Conservation (phyloP, 768 basidiomycete species). For the Astraeus odoratus region DNA sequence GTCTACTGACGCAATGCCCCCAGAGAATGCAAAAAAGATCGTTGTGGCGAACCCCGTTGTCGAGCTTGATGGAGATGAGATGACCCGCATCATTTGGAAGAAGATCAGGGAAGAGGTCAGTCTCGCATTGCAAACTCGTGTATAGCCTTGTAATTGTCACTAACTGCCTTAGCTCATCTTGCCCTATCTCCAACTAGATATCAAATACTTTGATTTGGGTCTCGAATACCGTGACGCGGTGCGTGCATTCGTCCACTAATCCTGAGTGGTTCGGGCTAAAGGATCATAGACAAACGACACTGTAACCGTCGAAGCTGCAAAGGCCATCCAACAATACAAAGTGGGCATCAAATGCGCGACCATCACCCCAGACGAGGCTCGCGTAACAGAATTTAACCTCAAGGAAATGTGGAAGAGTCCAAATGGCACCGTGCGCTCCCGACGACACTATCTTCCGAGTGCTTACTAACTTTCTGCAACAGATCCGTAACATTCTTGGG, state of each 20-base stretch:
- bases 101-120: conserved; percentile 90
- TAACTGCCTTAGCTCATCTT: conserved; percentile 75
- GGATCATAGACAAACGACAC: conserved; percentile 96
- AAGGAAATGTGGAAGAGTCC: conserved; percentile 99
- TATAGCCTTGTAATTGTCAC: neutral
- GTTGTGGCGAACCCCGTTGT: conserved; percentile 84
- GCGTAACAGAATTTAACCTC: conserved; percentile 93
- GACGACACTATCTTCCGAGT: neutral
- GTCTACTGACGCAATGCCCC: neutral
- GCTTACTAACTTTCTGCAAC: conserved; percentile 2
- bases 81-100: conserved; percentile 99
- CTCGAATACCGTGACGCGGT: conserved; percentile 89
- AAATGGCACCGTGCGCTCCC: conserved; percentile 73
- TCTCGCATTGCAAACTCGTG: conserved; percentile 4
- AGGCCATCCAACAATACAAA: conserved; percentile 89
- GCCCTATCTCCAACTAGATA: conserved; percentile 89
- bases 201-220: conserved; percentile 98
- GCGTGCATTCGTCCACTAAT: conserved; percentile 13
- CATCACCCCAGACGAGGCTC: conserved; percentile 96
- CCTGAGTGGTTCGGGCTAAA: too few species aligned
- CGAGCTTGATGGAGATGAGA: conserved; percentile 96
- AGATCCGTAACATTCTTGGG: conserved; percentile 97
- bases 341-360: conserved; percentile 99
- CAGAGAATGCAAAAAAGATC: conserved; percentile 48
- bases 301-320: conserved; percentile 88